Evolutionary conservation across 257 asterid species (phyloP).

Genomic region (Euphrasia confusa): DNA sequence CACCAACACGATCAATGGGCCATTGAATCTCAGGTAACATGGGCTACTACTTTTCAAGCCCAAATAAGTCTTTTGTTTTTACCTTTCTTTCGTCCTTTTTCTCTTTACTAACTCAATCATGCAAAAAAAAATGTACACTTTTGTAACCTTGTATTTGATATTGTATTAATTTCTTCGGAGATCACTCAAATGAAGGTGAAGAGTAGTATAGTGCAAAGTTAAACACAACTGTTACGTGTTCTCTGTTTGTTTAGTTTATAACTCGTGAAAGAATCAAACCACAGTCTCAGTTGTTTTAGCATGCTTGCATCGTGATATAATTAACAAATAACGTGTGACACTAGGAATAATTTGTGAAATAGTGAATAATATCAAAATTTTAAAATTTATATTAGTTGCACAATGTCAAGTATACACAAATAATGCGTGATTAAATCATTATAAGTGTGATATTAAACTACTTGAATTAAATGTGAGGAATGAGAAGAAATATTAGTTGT

Average conservation of each 20-base stretch:
- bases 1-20: slow-evolving; percentile 32
- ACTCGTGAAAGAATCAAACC: neutral
- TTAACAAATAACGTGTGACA: too few species aligned
- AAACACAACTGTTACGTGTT: neutral
- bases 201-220: neutral
- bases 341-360: too few species aligned
- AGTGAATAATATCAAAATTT: too few species aligned
- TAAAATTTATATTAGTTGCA: too few species aligned
- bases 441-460: too few species aligned
- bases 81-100: neutral
- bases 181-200: neutral
- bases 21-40: slow-evolving; percentile 16
- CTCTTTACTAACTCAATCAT: slow-evolving; percentile 13
- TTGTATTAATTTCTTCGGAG: neutral
- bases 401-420: too few species aligned
- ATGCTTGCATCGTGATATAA: too few species aligned
- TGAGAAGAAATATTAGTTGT: too few species aligned
- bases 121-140: slow-evolving; percentile 28
- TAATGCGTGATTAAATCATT: too few species aligned
- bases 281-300: too few species aligned
- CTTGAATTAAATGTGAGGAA: too few species aligned
- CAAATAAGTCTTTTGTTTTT: slow-evolving; percentile 6
- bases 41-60: slow-evolving; percentile 35
- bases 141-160: slow-evolving; percentile 19
- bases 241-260: neutral